Evolutionary conservation across 2,329 filamentous ascomycete species (phyloP).

Genomic region (Microascus cirrosus): DNA sequence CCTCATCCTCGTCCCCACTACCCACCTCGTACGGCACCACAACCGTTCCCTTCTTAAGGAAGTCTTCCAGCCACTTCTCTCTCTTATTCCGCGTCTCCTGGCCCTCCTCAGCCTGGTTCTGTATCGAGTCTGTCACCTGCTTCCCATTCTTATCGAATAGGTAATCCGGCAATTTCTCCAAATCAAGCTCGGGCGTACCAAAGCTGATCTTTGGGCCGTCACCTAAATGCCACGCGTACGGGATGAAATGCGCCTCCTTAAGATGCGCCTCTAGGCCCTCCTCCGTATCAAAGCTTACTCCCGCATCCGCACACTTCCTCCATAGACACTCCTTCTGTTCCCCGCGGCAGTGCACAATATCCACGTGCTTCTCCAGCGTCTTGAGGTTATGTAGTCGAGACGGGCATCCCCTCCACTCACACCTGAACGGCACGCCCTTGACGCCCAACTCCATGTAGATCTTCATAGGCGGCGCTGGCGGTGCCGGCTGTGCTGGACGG

Average conservation of each 20-base stretch:
- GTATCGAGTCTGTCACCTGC: slow-evolving; percentile 48
- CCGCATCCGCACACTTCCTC: slow-evolving; percentile 22
- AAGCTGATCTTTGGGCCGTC: slow-evolving; percentile 40
- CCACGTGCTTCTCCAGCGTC: slow-evolving; percentile 43
- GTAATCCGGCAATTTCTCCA: slow-evolving; percentile 29
- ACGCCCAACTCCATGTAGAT: slow-evolving; percentile 29
- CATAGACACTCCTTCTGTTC: slow-evolving; percentile 22
- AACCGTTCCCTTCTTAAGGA: slow-evolving; percentile 30
- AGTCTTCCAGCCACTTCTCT: slow-evolving; percentile 32
- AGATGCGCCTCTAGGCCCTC: slow-evolving; percentile 36
- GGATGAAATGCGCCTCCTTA: slow-evolving; percentile 39
- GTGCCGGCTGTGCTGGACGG: neutral
- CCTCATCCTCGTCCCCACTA: neutral
- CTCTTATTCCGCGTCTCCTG: slow-evolving; percentile 28
- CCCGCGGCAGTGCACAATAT: slow-evolving; percentile 31
- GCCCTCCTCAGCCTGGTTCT: slow-evolving; percentile 38
- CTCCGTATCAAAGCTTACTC: slow-evolving; percentile 6
- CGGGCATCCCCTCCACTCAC: slow-evolving; percentile 48
- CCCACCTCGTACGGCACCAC: slow-evolving; percentile 33
- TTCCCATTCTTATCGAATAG: slow-evolving; percentile 38
- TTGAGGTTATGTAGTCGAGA: slow-evolving; percentile 53
- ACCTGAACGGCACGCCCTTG: slow-evolving; percentile 39
- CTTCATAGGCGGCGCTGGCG: slow-evolving; percentile 23
- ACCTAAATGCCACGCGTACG: slow-evolving; percentile 46
- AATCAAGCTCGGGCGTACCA: slow-evolving; percentile 7